Base-by-base conservation (phyloP, 441 rosid species). In the Isatis lusitanica region DNA sequence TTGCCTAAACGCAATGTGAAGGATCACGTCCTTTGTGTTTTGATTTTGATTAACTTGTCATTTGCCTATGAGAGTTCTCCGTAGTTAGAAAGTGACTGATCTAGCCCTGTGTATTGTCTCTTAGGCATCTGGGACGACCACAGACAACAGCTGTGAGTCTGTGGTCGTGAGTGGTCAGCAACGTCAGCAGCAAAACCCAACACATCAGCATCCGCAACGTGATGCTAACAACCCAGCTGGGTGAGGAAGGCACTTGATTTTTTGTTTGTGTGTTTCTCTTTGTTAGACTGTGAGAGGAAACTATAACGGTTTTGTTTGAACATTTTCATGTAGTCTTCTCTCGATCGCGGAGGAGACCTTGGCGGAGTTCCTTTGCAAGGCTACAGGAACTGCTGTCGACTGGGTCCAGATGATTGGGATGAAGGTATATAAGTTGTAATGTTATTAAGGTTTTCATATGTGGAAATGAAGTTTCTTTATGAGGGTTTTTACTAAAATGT, bases 381-480 rank as follows among this genome's bases (percentile, higher is more conserved):
- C 98, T 85, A 93, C 97, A 12, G 98, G 98, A 84, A 93, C 97
- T 83, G 95, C 98, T 88, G 94, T 93, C 78, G 90, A 93, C 89
- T 93, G 98, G 98, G 97, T 93, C 51, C 98, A 93, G 90, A 86
- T 93, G 97, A 87, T 85, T 88, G 97, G 99, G 89, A 94, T 93
- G 98, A 93, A 93, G 98, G 98, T 93, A 62, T 28, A 17, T 18
- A 11, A 2, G 55, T 6, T 51, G 40, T 59, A 21, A 51, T 3
- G 13, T 56, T 40, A 18, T 17, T 15, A 6, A 7, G 9, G 16
- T 12, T 36, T 52, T 44, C 26, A 17, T 4, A 10, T 42, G 47
- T 51, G 11, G 0, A n/a, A 60, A 6, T 26, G 39, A 53, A 52
- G 51, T 15, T 0, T n/a, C 0, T 24, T 38, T 38, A 8, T 8